Conservation (phyloP, 1,284 basidiomycete genomes). For the Lentinula novae-zelandiae region DNA sequence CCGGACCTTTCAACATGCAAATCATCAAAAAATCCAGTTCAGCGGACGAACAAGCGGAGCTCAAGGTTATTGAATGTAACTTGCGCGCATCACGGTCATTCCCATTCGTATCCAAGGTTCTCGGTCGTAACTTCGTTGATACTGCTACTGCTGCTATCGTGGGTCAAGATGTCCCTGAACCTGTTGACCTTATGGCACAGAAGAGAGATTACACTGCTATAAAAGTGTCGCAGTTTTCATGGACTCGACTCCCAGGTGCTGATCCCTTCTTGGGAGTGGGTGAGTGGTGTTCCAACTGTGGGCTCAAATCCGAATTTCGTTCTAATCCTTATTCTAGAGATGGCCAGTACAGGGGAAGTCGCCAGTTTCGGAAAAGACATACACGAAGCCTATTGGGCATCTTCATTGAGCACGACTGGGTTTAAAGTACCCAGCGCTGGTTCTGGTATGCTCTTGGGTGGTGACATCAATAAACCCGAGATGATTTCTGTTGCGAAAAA, state of each 20-base stretch:
- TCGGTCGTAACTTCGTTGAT: slow-evolving; percentile 97
- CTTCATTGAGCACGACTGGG: slow-evolving; percentile 84
- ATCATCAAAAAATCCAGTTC: slow-evolving; percentile 85
- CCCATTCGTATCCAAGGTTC: slow-evolving; percentile 99
- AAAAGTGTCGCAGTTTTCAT: slow-evolving; percentile 99
- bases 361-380: slow-evolving; percentile 96
- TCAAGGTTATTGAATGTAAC: slow-evolving; percentile 99
- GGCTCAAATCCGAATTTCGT: background rate
- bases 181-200: slow-evolving; percentile 91
- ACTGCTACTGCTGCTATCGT: slow-evolving; percentile 92
- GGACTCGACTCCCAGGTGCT: slow-evolving; percentile 92
- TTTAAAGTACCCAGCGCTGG: slow-evolving; percentile 84
- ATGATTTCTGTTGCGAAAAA: slow-evolving; percentile 77
- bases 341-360: slow-evolving; percentile 98
- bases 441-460: slow-evolving; percentile 86
- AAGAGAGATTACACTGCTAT: slow-evolving; percentile 92
- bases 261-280: slow-evolving; percentile 97
- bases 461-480: slow-evolving; percentile 80
- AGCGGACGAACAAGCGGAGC: slow-evolving; percentile 56
- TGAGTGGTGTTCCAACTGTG: slow-evolving; percentile 37
- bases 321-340: slow-evolving; percentile 53
- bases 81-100: slow-evolving; percentile 96
- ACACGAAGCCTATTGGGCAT: slow-evolving; percentile 96
- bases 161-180: slow-evolving; percentile 85
- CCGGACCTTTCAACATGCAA: slow-evolving; percentile 99